Base-by-base conservation (phyloP, 495 filamentous ascomycete species). In the Aspergillus indologenus region DNA sequence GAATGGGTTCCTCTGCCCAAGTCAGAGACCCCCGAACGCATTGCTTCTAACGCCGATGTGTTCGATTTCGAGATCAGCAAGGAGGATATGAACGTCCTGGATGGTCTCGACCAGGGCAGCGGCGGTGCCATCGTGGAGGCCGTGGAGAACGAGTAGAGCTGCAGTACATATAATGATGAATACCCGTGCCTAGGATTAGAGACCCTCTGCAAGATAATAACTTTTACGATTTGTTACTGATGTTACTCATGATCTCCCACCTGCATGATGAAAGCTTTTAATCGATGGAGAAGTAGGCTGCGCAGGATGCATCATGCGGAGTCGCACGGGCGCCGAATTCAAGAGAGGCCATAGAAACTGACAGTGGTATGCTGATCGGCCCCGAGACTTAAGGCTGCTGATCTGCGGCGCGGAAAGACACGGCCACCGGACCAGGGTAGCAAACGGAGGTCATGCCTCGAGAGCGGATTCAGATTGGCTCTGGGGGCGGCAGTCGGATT, bases 1-100 rank as follows among this genome's bases (percentile, higher is more conserved):
- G 85, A 79, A 20, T 88, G 85, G 74, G 85, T 91, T 12, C 81
- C 87, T 43, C 73, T 92, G 60, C 89, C 89, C 19, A 92, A 92
- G 80, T 89, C 86, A 47, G 79, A 82, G 42, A 84, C 77, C 58
- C 74, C 78, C 19, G 81, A 84, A 19, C 76, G 88, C 21, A 85
- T 92, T 40, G 68, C 79, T 14, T 76, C 81, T 45, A 91, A 91
- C 69, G 85, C 80, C 4, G 72, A 86, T 55, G 77, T 88, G n/a
- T 88, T 81, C 21, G 78, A 80, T 26, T 90, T 91, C 64, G 75
- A 82, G 44, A 81, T 92, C 63, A 78, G 74, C 6, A 72, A 74
- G 44, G 80, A 78, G 49, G 88, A 91, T 67, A 85, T 91, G 80
- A 66, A 73, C 57, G 71, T 61, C 24, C 68, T 92, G 79, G 82